A percentile compares a stretch with the other conserved stretches of the same genome.
Evolutionary conservation across 2,329 filamentous ascomycete species (phyloP).

Genomic region (Exophiala oligosperma): DNA sequence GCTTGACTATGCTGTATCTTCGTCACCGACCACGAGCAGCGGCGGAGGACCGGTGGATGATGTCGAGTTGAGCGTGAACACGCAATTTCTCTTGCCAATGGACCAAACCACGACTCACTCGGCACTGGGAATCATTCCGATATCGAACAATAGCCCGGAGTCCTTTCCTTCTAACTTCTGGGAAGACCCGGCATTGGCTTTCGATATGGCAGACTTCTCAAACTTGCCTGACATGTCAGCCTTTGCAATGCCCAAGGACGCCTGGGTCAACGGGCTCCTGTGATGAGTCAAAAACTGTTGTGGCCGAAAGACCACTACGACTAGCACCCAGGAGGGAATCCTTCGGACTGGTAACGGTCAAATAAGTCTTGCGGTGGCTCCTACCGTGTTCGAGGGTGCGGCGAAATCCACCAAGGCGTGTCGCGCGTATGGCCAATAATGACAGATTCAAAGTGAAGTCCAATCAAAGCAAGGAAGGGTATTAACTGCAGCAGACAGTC

Average conservation of each 20-base stretch:
- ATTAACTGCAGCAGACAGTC: too few relatives aligned
- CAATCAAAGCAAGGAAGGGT: too few relatives aligned
- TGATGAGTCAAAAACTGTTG: neutral
- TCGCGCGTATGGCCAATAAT: too few relatives aligned
- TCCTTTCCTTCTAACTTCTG: conserved; percentile 6
- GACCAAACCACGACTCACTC: conserved; percentile 12
- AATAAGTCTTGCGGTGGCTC: too few relatives aligned
- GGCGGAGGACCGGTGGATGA: conserved; percentile 13
- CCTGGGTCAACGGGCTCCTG: conserved; percentile 15
- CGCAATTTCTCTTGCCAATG: conserved; percentile 23
- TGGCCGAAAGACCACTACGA: too few relatives aligned
- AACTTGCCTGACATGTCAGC: conserved; percentile 15
- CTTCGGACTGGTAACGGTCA: too few relatives aligned
- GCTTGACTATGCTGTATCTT: conserved; percentile 26
- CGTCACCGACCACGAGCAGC: conserved; percentile 11
- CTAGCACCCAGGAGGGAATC: too few relatives aligned
- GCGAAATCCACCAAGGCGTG: too few relatives aligned
- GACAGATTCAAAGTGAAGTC: too few relatives aligned
- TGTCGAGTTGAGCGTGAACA: conserved; percentile 25
- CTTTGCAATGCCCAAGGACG: conserved; percentile 12
- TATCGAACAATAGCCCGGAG: neutral
- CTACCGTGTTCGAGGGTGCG: too few relatives aligned
- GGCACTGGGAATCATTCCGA: neutral
- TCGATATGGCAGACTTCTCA: conserved; percentile 23
- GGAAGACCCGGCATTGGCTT: conserved; percentile 17